Percentiles rank a stretch among this genome's conserved stretches.
Conservation (phyloP, 768 basidiomycete genomes). For the Boletus sp. region DNA sequence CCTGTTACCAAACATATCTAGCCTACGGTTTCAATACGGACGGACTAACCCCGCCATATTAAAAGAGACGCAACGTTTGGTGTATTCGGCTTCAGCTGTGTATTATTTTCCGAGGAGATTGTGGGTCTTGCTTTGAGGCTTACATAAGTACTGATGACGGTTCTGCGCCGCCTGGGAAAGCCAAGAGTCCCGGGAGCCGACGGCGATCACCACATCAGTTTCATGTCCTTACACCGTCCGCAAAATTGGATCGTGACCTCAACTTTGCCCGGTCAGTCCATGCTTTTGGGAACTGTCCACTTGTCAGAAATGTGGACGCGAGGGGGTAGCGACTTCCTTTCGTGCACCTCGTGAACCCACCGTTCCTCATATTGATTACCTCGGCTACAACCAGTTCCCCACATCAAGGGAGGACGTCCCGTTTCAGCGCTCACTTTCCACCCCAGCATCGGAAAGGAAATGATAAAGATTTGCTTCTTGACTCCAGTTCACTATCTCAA, state of each 20-base stretch:
- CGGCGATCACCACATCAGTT: no score
- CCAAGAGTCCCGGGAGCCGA: no score
- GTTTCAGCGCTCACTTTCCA: background rate
- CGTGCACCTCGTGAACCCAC: background rate
- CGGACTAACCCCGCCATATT: no score
- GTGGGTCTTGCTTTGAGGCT: no score
- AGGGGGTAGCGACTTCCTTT: background rate
- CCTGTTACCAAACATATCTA: no score
- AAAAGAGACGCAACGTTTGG: no score
- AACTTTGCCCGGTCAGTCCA: no score
- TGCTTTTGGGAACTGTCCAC: background rate
- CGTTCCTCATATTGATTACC: background rate
- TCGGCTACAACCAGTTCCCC: background rate
- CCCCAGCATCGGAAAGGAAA: conserved; percentile 1
- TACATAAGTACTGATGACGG: no score
- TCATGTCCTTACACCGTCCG: background rate
- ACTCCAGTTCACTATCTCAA: background rate
- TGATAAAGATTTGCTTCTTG: background rate
- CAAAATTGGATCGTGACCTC: background rate
- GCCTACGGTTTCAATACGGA: no score
- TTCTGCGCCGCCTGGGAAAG: no score
- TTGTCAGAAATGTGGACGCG: background rate
- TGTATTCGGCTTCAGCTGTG: no score
- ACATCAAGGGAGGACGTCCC: background rate
- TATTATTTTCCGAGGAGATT: no score